Evolutionary conservation across 2,329 filamentous ascomycete species (phyloP), one percentile per base, ranked within the genome.

Genomic region (Colletotrichum eremochloae): DNA sequence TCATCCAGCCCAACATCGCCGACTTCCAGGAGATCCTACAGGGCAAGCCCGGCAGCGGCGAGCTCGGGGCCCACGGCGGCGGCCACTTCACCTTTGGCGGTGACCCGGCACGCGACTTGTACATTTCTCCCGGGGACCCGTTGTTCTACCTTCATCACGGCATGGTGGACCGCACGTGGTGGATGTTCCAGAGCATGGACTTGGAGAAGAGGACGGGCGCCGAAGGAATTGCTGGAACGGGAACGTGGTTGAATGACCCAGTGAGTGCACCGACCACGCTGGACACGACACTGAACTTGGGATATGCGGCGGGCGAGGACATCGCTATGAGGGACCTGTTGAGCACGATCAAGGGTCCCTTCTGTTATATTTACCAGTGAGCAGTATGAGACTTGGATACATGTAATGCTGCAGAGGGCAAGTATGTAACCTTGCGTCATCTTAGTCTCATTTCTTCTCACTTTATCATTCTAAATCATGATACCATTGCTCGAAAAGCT

Each of bases 21-120:
- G 76, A 78, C 42, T 87, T 87, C 78, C 84, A 87, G 79, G 79
- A 79, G 71, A 75, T 75, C 69, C 85, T 87, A 83, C 84, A 87
- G 76, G 81, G 77, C 74, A 63, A 78, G 57, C 75, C 77, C 7
- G 76, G 74, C 44, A 68, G 66, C 20, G 78, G 75, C n/a, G 78
- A 75, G 4, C 76, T 78, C 11, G 77, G 56, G 7, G 78, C 67
- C 33, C 71, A 71, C 36, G 68, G 63, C 8, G 71, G 68, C 15
- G 71, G 68, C 12, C 71, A 73, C 50, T 66, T 73, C 29, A 14
- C 9, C 48, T 29, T 40, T 3, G 80, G 73, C 0, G 84, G 84
- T 38, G 84, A 85, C 71, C 83, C 82, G 1, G 83, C 81, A 38
- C 79, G 79, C 3, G 83, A 84, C 64, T 80, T 84, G 60, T 84